Evolutionary conservation across 106 monocot species (phyloP).

Genomic region (Vanilla planifolia): DNA sequence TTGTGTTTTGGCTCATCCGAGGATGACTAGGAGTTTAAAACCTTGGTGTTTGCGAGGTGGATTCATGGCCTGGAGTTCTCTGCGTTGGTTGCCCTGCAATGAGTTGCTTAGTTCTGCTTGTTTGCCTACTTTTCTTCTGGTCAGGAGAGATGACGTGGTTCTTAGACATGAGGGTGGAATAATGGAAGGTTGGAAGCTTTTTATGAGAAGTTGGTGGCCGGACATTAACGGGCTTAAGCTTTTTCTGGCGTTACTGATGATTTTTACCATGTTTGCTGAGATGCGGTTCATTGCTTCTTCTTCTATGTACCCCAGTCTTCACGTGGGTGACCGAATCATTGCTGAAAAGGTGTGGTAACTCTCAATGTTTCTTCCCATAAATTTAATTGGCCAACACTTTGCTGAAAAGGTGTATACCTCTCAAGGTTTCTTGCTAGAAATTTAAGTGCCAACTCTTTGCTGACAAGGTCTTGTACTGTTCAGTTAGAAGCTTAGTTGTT

Average conservation of each 20-base stretch:
- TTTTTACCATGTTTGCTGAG: conserved; percentile 12
- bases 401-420: no score
- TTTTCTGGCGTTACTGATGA: neutral
- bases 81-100: neutral
- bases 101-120: neutral
- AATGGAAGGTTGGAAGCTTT: neutral
- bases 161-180: neutral
- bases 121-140: neutral
- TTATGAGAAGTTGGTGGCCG: neutral
- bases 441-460: no score
- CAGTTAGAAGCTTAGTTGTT: no score
- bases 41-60: neutral
- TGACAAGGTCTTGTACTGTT: no score
- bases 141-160: neutral
- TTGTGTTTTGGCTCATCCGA: no score
- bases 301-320: conserved; percentile 16
- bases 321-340: conserved; percentile 12
- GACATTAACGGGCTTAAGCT: conserved; percentile 6
- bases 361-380: no score
- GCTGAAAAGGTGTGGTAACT: conserved; percentile 7
- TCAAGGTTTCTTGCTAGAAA: no score
- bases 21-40: neutral
- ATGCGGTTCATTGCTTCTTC: conserved; percentile 15
- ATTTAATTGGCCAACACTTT: no score
- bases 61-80: neutral